Evolutionary conservation across 139 green algal genomes (phyloP), one percentile per base, ranked within the genome.

Genomic region (Coccomyxa sp.): DNA sequence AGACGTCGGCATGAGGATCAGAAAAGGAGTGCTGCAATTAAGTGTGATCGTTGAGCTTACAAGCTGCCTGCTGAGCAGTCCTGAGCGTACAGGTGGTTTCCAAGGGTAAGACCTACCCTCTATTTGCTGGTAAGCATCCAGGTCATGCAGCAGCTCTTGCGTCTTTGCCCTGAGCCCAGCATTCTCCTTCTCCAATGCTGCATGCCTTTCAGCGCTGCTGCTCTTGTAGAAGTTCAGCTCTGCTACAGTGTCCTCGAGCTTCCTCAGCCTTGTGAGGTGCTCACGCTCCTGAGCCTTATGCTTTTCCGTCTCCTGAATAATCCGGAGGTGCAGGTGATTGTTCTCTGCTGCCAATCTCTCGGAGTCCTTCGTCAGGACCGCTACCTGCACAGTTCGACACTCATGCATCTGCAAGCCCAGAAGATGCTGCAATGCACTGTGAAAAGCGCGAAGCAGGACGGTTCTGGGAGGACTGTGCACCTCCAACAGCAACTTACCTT

Each of bases 301-400:
- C 5, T 78, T 55, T 36, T 96, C 91, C 1, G 87, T 84, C 55
- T 87, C 83, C n/a, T 83, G 73, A 24, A 93, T 87, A 14, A 94
- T 75, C 73, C 92, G 77, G 14, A 87, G 76, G 69, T 94, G 91
- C 79, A 95, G 85, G 72, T 89, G 81, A 38, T 79, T 89, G 82
- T 94, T 94, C 75, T 96, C 90, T 0, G 68, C 78, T 12, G 82
- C 71, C 34, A 95, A 81, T 8, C 88, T 76, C 0, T 72, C 82
- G 16, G 39, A 74, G 39, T 95, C 90, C 37, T 88, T 81, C 8
- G 76, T 79, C 22, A 94, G 75, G 5, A 89, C 83, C 27, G 95
- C 87, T 2, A 89, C 75, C 91, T 95, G 82, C 44, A 58, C 4
- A 64, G 50, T 64, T 22, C 1, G 27, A 31, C 5, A 64, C 27